Evolutionary conservation across 306 rosid species (phyloP), one percentile per base, ranked within the genome.

Genomic region (Glycine soja): DNA sequence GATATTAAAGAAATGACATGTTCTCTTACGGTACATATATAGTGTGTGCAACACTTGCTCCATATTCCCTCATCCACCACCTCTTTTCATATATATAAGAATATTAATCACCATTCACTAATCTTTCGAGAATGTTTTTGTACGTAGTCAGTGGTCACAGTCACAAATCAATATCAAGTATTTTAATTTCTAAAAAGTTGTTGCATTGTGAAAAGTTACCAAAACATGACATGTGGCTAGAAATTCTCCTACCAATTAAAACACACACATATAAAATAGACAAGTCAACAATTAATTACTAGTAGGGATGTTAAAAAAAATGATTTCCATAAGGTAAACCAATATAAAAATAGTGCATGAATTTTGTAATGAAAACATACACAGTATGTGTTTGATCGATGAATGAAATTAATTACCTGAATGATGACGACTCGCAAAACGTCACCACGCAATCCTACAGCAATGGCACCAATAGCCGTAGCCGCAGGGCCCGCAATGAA

Each of bases 401-500:
- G 9, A 24, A 62, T 47, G 32, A 7, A 62, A 24, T 5, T 15
- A 78, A 36, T 36, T 3, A 36, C 86, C 98, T 95, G 99, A 65
- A 95, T 91, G 79, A 95, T 95, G 43, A 93, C 92, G 7, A 95
- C 90, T 56, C 93, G 92, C 18, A 95, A 81, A 78, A 90, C 90
- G 24, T 93, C 98, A 78, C 92, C 99, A 59, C 64, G 97, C 88
- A 95, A 87, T 68, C 99, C 98, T 36, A 90, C 92, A 11, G 83
- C 87, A 30, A 91, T 85, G 72, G 90, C 74, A 68, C 96, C 94
- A 47, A 95, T 88, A 9, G 98, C 98, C 96, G 92, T 88, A 12
- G 98, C 97, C 16, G 98, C 89, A 14, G 99, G 99, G 50, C 99
- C 99, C 3, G 97, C 99, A 5, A 93, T 75, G 79, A 95, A 95